These are phyloP conservation scores for Neofusicoccum cordaticola DNA, from an alignment of 2,329 filamentous ascomycete genomes.

Conservation along the genomic window DNA sequence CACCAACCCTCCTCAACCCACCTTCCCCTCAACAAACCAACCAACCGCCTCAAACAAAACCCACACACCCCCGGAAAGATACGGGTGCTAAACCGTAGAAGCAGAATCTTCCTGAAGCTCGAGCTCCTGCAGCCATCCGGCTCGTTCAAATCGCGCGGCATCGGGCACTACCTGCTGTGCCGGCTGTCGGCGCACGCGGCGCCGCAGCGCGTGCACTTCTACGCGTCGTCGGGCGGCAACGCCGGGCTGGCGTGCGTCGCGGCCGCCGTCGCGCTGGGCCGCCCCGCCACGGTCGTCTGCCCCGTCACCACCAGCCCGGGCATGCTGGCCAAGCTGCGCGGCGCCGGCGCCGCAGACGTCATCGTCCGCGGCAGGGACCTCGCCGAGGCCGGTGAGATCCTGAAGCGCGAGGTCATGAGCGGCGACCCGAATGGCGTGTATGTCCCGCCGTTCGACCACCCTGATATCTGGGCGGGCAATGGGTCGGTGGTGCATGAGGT, in stretches of 20 bases:
- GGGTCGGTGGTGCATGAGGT: conserved; percentile 57
- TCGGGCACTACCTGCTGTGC: conserved; percentile 68
- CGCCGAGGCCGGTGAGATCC: conserved; percentile 65
- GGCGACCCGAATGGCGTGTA: conserved; percentile 50
- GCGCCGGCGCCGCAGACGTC: conserved; percentile 65
- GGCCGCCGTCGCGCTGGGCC: conserved; percentile 62
- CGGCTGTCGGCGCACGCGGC: conserved; percentile 38
- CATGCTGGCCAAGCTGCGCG: conserved; percentile 69
- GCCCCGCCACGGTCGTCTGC: conserved; percentile 72
- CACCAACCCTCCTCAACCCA: neutral
- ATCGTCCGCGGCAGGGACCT: conserved; percentile 67
- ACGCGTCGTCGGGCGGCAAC: conserved; percentile 77
- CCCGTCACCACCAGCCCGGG: conserved; percentile 62
- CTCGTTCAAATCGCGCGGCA: conserved; percentile 77
- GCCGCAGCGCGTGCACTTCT: conserved; percentile 61
- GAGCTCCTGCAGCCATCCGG: conserved; percentile 81
- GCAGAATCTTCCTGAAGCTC: conserved; percentile 80
- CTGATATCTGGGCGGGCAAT: conserved; percentile 65
- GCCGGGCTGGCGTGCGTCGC: conserved; percentile 79
- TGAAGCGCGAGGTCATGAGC: conserved; percentile 58
- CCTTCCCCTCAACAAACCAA: neutral
- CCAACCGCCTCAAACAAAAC: neutral
- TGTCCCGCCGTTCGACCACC: conserved; percentile 68
- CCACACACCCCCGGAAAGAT: neutral
- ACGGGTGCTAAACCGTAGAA: conserved; percentile 23